Conservation (phyloP, 225 moss, liverwort and hornwort species). For the Rhytidiadelphus loreus region DNA sequence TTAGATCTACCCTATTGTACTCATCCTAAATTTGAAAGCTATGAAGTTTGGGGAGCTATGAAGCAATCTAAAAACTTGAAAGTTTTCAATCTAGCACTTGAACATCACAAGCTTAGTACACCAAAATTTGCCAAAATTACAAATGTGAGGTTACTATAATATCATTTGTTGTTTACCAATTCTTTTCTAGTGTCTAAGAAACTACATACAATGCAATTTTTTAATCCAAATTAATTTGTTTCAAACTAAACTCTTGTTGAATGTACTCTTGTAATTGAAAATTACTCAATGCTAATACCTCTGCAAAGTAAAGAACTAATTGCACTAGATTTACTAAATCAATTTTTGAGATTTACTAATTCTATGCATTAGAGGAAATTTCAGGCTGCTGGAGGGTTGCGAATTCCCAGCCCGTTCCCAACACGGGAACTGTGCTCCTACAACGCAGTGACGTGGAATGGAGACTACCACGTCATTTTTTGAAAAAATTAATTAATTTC, state of each 20-base stretch:
- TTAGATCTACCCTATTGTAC: not conserved
- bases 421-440: too few relatives aligned
- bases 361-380: too few relatives aligned
- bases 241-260: not conserved
- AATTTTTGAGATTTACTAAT: too few relatives aligned
- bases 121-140: not conserved
- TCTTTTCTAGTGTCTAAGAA: not conserved
- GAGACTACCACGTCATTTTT: too few relatives aligned
- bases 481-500: too few relatives aligned
- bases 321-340: accelerated
- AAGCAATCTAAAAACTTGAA: not conserved
- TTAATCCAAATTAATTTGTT: not conserved
- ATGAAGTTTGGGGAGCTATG: not conserved
- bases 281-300: not conserved
- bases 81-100: not conserved
- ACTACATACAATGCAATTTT: not conserved
- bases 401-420: too few relatives aligned
- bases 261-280: accelerated
- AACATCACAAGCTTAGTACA: not conserved
- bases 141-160: too few relatives aligned
- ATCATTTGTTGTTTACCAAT: not conserved
- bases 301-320: not conserved
- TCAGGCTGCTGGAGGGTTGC: too few relatives aligned
- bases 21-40: not conserved
- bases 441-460: too few relatives aligned